Conservation (phyloP, 768 basidiomycete genomes). For the Auricularia cornea region DNA sequence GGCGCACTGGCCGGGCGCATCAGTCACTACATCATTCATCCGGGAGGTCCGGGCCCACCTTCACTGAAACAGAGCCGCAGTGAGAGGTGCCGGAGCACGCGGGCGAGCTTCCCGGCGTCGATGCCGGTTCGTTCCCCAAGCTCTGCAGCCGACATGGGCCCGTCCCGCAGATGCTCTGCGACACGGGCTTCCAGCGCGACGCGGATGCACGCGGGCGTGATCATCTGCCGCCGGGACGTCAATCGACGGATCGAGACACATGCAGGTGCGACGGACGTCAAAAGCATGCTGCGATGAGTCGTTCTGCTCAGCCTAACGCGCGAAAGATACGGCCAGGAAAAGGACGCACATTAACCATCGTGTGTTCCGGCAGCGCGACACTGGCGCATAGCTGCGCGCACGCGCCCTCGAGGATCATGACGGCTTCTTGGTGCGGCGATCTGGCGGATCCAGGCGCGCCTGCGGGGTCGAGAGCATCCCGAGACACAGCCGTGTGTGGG, state of each 20-base stretch:
- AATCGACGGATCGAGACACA: not conserved
- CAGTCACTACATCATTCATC: not conserved
- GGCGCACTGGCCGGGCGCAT: conserved; percentile 17
- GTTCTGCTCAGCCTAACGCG: too few relatives aligned
- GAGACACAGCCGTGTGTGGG: too few relatives aligned
- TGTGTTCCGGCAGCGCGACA: conserved; percentile 27
- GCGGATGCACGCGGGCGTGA: conserved; percentile 20
- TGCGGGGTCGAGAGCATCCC: too few relatives aligned
- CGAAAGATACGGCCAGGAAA: too few relatives aligned
- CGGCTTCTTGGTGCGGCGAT: too few relatives aligned
- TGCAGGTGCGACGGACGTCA: too few relatives aligned
- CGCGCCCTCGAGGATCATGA: conserved; percentile 27
- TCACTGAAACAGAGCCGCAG: conserved; percentile 22
- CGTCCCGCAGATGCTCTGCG: conserved; percentile 30
- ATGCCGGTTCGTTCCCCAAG: conserved; percentile 17
- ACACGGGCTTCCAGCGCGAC: conserved; percentile 30
- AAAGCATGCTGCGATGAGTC: too few relatives aligned
- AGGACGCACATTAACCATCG: conserved; percentile 24
- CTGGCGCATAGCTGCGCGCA: conserved; percentile 28
- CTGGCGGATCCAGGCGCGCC: too few relatives aligned
- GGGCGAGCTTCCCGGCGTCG: conserved; percentile 21
- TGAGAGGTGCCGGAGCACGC: conserved; percentile 23
- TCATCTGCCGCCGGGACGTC: not conserved
- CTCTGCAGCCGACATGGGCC: conserved; percentile 22
- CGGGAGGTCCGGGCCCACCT: too few relatives aligned